phyloP scores from a whole-genome alignment of 805 yeast genomes.

The Myxozyma melibiosi region DNA sequence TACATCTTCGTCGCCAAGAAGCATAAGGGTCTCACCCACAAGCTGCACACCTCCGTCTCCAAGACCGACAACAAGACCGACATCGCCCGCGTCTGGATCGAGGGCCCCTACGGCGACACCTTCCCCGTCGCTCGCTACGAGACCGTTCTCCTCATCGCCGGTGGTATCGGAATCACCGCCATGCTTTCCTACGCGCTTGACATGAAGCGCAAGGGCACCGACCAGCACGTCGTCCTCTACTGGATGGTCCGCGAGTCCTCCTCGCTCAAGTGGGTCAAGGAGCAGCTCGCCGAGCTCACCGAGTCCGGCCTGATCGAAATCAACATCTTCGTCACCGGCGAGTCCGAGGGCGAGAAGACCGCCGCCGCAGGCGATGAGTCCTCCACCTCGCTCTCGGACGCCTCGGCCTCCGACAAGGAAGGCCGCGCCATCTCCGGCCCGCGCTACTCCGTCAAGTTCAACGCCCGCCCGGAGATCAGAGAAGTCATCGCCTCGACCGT shows the following conservation, averaged over 20 bases:
- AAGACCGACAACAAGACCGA: neutral
- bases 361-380: slow-evolving; percentile 4
- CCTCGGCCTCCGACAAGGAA: slow-evolving; percentile 11
- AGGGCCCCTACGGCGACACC: slow-evolving; percentile 62
- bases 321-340: slow-evolving; percentile 26
- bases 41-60: slow-evolving; percentile 2
- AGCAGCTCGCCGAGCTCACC: slow-evolving; percentile 24
- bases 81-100: slow-evolving; percentile 43
- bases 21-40: slow-evolving; percentile 7
- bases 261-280: slow-evolving; percentile 23
- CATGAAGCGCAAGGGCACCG: slow-evolving; percentile 20
- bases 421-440: neutral
- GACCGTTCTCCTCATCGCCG: slow-evolving; percentile 56
- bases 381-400: slow-evolving; percentile 2
- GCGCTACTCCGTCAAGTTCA: slow-evolving; percentile 4
- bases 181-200: slow-evolving; percentile 51
- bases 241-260: slow-evolving; percentile 29
- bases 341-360: neutral
- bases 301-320: slow-evolving; percentile 16
- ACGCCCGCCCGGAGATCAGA: slow-evolving; percentile 19
- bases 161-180: slow-evolving; percentile 68
- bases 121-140: slow-evolving; percentile 53
- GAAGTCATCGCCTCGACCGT: slow-evolving; percentile 10
- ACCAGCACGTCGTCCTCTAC: slow-evolving; percentile 29
- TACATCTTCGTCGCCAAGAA: slow-evolving; percentile 16